Percentiles rank a stretch among this genome's conserved stretches.
phyloP scores from a whole-genome alignment of 768 basidiomycete species.

The Amylocystis lapponica region DNA sequence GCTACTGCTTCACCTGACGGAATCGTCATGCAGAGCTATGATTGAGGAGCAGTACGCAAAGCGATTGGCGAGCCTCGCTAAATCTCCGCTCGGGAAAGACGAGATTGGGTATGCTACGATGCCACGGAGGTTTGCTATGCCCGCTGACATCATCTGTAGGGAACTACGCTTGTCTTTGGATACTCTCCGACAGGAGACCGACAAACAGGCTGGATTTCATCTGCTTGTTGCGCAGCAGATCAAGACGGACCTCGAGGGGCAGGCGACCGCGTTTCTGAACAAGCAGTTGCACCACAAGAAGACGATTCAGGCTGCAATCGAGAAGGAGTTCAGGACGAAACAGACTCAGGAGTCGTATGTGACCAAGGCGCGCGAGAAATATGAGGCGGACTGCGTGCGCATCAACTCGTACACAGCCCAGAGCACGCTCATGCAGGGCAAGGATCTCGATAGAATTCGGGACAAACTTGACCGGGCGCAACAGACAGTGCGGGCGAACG shows the following conservation, averaged over 20 bases:
- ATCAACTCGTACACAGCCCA: slow-evolving; percentile 96
- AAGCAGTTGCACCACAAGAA: slow-evolving; percentile 72
- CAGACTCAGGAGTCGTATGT: slow-evolving; percentile 84
- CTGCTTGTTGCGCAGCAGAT: slow-evolving; percentile 69
- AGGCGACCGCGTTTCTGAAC: slow-evolving; percentile 50
- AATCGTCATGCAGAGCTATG: slow-evolving; percentile 46
- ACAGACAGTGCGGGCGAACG: slow-evolving; percentile 85
- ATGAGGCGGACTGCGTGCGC: slow-evolving; percentile 85
- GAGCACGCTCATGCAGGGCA: slow-evolving; percentile 85
- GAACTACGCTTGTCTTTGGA: slow-evolving; percentile 80
- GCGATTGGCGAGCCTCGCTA: slow-evolving; percentile 73
- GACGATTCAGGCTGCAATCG: slow-evolving; percentile 66
- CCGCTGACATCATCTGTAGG: slow-evolving; percentile 32
- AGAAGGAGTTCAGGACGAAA: slow-evolving; percentile 89
- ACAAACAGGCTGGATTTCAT: slow-evolving; percentile 73
- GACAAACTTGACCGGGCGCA: slow-evolving; percentile 84
- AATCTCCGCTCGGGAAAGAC: slow-evolving; percentile 71
- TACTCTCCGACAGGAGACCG: slow-evolving; percentile 76
- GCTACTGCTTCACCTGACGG: background rate
- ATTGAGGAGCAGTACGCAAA: slow-evolving; percentile 98
- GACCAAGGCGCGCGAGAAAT: slow-evolving; percentile 85
- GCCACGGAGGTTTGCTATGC: background rate
- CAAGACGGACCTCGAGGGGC: slow-evolving; percentile 67
- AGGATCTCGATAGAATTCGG: slow-evolving; percentile 86
- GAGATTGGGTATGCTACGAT: slow-evolving; percentile 78